phyloP scores from a whole-genome alignment of 2,329 filamentous ascomycete genomes.

The Talaromyces atroroseus region DNA sequence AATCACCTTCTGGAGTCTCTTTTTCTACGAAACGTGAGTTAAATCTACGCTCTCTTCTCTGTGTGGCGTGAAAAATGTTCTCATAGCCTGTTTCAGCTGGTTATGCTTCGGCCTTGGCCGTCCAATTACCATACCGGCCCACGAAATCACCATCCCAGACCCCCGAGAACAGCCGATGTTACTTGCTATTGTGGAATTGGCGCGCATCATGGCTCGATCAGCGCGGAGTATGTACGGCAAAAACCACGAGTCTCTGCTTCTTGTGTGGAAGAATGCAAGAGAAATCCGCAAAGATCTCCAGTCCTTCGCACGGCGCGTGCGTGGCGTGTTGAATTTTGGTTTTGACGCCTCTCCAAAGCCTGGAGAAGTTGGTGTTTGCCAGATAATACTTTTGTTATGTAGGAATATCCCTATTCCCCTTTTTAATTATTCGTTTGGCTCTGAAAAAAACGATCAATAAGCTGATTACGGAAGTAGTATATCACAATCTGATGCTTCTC shows the following conservation, averaged over 20 bases:
- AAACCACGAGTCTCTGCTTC: slow-evolving; percentile 34
- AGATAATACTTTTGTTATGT: slow-evolving; percentile 39
- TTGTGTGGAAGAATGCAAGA: slow-evolving; percentile 33
- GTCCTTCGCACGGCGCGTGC: slow-evolving; percentile 22
- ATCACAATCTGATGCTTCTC: slow-evolving; percentile 39
- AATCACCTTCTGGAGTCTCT: slow-evolving; percentile 38
- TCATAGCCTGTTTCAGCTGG: slow-evolving; percentile 29
- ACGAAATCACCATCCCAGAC: slow-evolving; percentile 33
- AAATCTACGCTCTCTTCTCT: background rate
- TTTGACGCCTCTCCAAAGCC: slow-evolving; percentile 33
- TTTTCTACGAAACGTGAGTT: slow-evolving; percentile 41
- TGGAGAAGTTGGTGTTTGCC: slow-evolving; percentile 37
- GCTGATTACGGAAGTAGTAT: slow-evolving; percentile 27
- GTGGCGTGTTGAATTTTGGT: slow-evolving; percentile 27
- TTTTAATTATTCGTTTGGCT: too few relatives aligned
- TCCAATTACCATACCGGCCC: slow-evolving; percentile 35
- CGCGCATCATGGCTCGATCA: slow-evolving; percentile 38
- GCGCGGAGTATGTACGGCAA: slow-evolving; percentile 39
- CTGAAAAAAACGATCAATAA: background rate
- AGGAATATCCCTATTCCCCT: slow-evolving; percentile 16
- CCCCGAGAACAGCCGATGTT: slow-evolving; percentile 36
- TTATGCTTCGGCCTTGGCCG: slow-evolving; percentile 41
- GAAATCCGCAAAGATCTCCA: slow-evolving; percentile 29
- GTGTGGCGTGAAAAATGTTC: background rate
- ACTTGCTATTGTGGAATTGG: slow-evolving; percentile 31